phyloP scores from a whole-genome alignment of 1,139 yeast species.

The Petasospora fabianii region DNA sequence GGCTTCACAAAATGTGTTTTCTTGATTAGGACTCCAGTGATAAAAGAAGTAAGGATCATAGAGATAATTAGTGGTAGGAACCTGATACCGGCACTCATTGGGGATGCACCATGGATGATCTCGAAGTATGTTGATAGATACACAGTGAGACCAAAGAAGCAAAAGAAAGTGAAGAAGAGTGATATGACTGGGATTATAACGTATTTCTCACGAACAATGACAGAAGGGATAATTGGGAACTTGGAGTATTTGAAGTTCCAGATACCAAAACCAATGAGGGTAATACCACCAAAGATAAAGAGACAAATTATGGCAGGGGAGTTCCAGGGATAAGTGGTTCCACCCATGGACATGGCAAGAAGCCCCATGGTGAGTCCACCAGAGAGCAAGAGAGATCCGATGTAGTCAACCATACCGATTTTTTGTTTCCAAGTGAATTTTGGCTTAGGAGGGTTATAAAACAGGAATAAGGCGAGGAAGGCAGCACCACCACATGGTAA shows the following conservation, averaged over 20 bases:
- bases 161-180: slow-evolving; percentile 42
- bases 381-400: slow-evolving; percentile 43
- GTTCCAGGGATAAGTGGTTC: slow-evolving; percentile 43
- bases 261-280: slow-evolving; percentile 37
- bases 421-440: slow-evolving; percentile 40
- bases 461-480: slow-evolving; percentile 38
- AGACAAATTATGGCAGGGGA: slow-evolving; percentile 54
- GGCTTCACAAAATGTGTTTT: slow-evolving; percentile 48
- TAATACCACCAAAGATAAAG: slow-evolving; percentile 50
- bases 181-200: slow-evolving; percentile 38
- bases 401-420: slow-evolving; percentile 42
- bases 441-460: slow-evolving; percentile 58
- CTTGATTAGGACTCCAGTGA: slow-evolving; percentile 39
- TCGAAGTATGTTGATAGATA: slow-evolving; percentile 56
- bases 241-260: slow-evolving; percentile 47
- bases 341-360: slow-evolving; percentile 52
- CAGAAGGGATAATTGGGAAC: slow-evolving; percentile 45
- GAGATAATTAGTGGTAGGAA: slow-evolving; percentile 49
- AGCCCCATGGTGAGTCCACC: slow-evolving; percentile 43
- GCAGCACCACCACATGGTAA: slow-evolving; percentile 66
- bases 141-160: slow-evolving; percentile 42
- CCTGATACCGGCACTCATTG: slow-evolving; percentile 58
- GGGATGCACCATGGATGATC: slow-evolving; percentile 38
- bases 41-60: slow-evolving; percentile 46
- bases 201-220: slow-evolving; percentile 27